These are phyloP conservation scores for Neurospora sp. DNA, from an alignment of 495 filamentous ascomycete species.

Conservation along the genomic window DNA sequence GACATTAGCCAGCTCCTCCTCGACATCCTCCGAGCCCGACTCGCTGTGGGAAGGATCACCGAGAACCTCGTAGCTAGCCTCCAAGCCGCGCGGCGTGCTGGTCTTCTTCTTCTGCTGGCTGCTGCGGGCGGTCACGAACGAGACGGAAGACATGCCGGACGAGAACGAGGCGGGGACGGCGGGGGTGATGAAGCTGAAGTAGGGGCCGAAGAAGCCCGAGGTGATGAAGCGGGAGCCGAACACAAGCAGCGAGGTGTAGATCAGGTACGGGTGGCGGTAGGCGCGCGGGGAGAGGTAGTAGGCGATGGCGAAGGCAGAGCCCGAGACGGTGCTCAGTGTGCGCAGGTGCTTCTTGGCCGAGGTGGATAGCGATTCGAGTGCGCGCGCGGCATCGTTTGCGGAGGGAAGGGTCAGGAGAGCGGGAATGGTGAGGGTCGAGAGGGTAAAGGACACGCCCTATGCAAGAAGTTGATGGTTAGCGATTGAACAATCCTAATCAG, in stretches of 20 bases:
- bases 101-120: constrained; percentile 12
- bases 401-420: constrained; percentile 68
- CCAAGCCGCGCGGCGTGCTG: constrained; percentile 27
- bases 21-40: constrained; percentile 26
- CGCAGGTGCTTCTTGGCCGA: constrained; percentile 48
- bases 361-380: constrained; percentile 52
- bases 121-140: constrained; percentile 8
- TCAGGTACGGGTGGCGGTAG: constrained; percentile 70
- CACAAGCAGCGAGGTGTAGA: constrained; percentile 62
- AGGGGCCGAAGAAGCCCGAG: constrained; percentile 43
- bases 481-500: not conserved
- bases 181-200: constrained; percentile 38
- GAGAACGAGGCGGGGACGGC: constrained; percentile 4
- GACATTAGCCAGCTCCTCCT: constrained; percentile 39
- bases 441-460: constrained; percentile 77
- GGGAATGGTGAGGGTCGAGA: constrained; percentile 61
- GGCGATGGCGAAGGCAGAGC: constrained; percentile 57
- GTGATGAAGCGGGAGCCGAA: constrained; percentile 40
- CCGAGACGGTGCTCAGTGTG: constrained; percentile 50
- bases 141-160: constrained; percentile 3
- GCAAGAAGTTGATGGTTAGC: not conserved
- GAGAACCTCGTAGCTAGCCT: constrained; percentile 58
- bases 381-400: constrained; percentile 51
- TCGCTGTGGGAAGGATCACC: constrained; percentile 33
- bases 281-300: constrained; percentile 60